Evolutionary conservation across 1,139 yeast species (phyloP).

Genomic region (Blastobotrys capitulatus): DNA sequence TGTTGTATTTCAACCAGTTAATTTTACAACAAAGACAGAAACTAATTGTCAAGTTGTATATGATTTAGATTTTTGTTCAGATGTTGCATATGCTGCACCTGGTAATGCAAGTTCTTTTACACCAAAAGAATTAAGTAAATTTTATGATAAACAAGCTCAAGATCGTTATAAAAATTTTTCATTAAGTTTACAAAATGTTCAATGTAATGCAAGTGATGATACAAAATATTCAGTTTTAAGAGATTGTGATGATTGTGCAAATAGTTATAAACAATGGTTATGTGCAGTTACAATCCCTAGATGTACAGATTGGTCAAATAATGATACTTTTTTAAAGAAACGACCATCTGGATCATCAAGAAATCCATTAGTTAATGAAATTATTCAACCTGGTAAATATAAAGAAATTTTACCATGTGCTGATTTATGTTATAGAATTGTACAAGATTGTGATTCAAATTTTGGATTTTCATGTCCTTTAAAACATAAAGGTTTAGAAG

Average conservation of each 20-base stretch:
- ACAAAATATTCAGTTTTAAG: conserved; percentile 67
- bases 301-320: conserved; percentile 51
- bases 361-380: conserved; percentile 50
- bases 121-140: conserved; percentile 33
- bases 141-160: conserved; percentile 63
- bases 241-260: conserved; percentile 66
- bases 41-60: conserved; percentile 65
- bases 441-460: conserved; percentile 75
- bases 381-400: conserved; percentile 60
- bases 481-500: conserved; percentile 15
- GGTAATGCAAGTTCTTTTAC: conserved; percentile 38
- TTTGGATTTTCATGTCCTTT: conserved; percentile 73
- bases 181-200: conserved; percentile 66
- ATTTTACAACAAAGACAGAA: conserved; percentile 53
- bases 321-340: conserved; percentile 42
- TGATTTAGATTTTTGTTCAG: conserved; percentile 68
- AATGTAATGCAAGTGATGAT: conserved; percentile 71
- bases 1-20: conserved; percentile 52
- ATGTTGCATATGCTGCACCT: conserved; percentile 88
- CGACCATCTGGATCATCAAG: conserved; percentile 55
- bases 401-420: conserved; percentile 84
- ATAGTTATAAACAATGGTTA: conserved; percentile 78
- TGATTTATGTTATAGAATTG: conserved; percentile 71
- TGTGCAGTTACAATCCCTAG: conserved; percentile 90
- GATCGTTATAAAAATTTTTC: conserved; percentile 59